Conservation (phyloP, 805 yeast genomes). For the Lipomyces sp. region DNA sequence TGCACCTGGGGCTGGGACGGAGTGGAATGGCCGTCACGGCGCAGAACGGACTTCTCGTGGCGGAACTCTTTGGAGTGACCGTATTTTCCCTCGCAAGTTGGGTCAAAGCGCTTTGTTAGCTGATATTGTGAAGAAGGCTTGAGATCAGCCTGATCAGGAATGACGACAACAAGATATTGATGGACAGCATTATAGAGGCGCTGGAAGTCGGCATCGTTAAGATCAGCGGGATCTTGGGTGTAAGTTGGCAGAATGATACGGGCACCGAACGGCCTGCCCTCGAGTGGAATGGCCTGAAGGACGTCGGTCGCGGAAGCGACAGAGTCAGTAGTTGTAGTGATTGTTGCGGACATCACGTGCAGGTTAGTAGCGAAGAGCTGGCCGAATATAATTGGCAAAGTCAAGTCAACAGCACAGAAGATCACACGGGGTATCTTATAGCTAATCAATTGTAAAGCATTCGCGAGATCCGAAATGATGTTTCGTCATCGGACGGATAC, state of each 20-base stretch:
- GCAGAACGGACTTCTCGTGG: conserved; percentile 67
- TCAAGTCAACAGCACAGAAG: not conserved
- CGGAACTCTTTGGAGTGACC: conserved; percentile 85
- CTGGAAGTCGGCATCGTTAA: conserved; percentile 69
- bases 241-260: conserved; percentile 65
- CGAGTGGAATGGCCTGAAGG: conserved; percentile 52
- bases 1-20: conserved; percentile 88
- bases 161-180: conserved; percentile 70
- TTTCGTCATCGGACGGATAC: not conserved
- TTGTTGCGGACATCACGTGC: conserved; percentile 29
- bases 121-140: conserved; percentile 76
- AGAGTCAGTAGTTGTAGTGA: conserved; percentile 20
- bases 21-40: conserved; percentile 79
- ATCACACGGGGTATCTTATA: not conserved
- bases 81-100: conserved; percentile 68
- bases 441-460: not conserved
- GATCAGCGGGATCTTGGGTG: conserved; percentile 72
- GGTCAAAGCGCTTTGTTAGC: conserved; percentile 79
- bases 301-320: conserved; percentile 16
- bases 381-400: not conserved
- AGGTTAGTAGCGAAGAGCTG: not conserved
- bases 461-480: not conserved
- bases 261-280: conserved; percentile 69
- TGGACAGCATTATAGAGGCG: conserved; percentile 66
- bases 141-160: conserved; percentile 71